phyloP scores from a whole-genome alignment of 83 land plant genomes.

The Isoetes engelmannii region DNA sequence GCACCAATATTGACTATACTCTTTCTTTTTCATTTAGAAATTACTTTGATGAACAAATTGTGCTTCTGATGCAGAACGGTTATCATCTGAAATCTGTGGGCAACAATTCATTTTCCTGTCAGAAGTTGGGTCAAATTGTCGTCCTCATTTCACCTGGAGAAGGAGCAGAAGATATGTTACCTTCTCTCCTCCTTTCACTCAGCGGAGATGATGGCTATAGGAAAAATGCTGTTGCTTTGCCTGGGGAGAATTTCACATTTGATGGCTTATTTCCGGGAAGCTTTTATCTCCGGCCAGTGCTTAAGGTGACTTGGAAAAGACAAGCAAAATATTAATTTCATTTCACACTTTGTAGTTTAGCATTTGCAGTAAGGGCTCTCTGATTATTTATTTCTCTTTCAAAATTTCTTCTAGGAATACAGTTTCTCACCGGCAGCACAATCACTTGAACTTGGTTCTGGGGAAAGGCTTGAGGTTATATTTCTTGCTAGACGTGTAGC shows the following conservation, averaged over 20 bases:
- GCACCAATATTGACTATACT: no score
- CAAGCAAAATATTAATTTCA: no score
- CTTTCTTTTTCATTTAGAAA: no score
- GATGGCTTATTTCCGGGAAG: slow-evolving; percentile 83
- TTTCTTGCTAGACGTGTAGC: slow-evolving; percentile 81
- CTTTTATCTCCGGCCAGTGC: slow-evolving; percentile 83
- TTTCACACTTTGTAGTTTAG: no score
- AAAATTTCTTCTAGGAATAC: slow-evolving; percentile 50
- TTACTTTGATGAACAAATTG: no score
- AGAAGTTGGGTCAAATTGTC: slow-evolving; percentile 79
- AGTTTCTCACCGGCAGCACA: slow-evolving; percentile 78
- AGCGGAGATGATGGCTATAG: slow-evolving; percentile 96
- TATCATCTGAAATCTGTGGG: slow-evolving; percentile 60
- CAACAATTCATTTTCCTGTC: slow-evolving; percentile 61
- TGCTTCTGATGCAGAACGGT: slow-evolving; percentile 45
- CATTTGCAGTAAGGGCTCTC: no score
- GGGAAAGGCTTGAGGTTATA: slow-evolving; percentile 52
- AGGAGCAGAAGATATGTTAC: slow-evolving; percentile 53
- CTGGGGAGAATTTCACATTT: slow-evolving; percentile 60
- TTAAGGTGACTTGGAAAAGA: slow-evolving; percentile 48
- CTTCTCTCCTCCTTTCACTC: slow-evolving; percentile 84
- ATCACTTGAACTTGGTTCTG: slow-evolving; percentile 83
- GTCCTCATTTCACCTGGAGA: slow-evolving; percentile 51
- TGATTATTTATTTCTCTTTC: no score
- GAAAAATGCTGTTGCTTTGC: slow-evolving; percentile 62